Percentiles rank a stretch among this genome's conserved stretches.
Conservation (phyloP, 164 flowering plant species). For the Vitis labrusca region DNA sequence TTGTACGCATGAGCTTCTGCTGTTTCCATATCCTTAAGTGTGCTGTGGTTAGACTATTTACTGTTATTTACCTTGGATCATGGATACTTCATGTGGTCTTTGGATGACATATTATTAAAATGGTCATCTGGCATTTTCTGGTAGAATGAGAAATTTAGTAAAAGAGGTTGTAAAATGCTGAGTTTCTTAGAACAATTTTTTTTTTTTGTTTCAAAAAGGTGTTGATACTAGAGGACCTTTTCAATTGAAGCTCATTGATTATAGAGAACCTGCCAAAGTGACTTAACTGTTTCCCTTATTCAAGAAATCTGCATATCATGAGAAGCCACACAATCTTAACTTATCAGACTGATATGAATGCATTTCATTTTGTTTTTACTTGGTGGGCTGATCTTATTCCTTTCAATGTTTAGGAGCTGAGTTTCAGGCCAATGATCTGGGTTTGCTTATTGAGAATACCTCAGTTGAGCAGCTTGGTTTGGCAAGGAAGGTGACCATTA, state of each 20-base stretch:
- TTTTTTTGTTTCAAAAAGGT: background rate
- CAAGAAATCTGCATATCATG: too few species aligned
- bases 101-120: too few species aligned
- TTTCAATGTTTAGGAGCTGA: constrained; percentile 66
- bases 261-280: too few species aligned
- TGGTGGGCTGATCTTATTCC: background rate
- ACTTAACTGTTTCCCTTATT: too few species aligned
- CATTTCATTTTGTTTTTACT: background rate
- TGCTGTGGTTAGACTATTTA: background rate
- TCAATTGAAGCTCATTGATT: too few species aligned
- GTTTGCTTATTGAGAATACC: constrained; percentile 74
- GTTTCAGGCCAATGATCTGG: constrained; percentile 86
- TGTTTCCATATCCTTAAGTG: background rate
- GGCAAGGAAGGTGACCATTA: constrained; percentile 86
- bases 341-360: background rate
- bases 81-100: too few species aligned
- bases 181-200: background rate
- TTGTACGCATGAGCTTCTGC: background rate
- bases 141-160: background rate
- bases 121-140: background rate
- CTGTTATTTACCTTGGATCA: too few species aligned
- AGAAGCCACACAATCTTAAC: too few species aligned
- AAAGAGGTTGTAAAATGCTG: too few species aligned
- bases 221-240: too few species aligned
- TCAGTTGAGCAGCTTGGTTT: constrained; percentile 87